Evolutionary conservation across 2,329 filamentous ascomycete genomes (phyloP).

Genomic region (Penicillium digitatum): DNA sequence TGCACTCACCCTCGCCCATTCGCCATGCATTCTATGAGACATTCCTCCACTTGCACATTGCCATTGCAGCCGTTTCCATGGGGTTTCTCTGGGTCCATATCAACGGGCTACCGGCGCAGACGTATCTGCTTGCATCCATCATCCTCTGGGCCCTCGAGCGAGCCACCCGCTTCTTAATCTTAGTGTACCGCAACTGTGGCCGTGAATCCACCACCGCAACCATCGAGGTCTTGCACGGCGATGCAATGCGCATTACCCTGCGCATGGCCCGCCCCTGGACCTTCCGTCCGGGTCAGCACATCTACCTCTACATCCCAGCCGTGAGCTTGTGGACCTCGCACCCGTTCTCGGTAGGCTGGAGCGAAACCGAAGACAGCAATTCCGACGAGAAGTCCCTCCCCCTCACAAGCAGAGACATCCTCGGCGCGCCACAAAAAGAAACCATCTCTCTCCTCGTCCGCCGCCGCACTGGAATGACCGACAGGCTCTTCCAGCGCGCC

Average conservation of each 20-base stretch:
- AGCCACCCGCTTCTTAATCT: conserved; percentile 57
- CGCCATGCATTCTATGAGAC: conserved; percentile 94
- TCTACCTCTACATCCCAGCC: conserved; percentile 67
- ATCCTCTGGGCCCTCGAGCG: conserved; percentile 75
- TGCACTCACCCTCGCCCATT: conserved; percentile 67
- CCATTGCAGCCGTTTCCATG: conserved; percentile 65
- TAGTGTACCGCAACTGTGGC: conserved; percentile 62
- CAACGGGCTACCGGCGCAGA: conserved; percentile 63
- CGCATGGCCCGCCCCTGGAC: conserved; percentile 63
- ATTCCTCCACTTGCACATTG: conserved; percentile 81
- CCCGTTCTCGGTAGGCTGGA: conserved; percentile 76
- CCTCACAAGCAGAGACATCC: conserved; percentile 51
- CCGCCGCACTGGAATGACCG: conserved; percentile 82
- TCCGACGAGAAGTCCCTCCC: conserved; percentile 41
- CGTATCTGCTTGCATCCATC: conserved; percentile 71
- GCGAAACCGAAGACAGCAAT: conserved; percentile 53
- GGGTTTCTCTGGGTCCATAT: conserved; percentile 76
- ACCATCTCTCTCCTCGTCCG: conserved; percentile 79
- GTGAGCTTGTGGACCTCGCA: conserved; percentile 69
- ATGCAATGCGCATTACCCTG: conserved; percentile 66
- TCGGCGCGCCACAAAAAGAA: conserved; percentile 46
- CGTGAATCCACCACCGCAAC: conserved; percentile 60
- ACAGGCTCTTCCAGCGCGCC: conserved; percentile 71
- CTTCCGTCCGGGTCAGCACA: conserved; percentile 67
- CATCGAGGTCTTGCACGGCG: conserved; percentile 65